Percentiles rank a stretch among this genome's conserved stretches.
phyloP scores from a whole-genome alignment of 73 alveolate species.

The Paramecium octaurelia region DNA sequence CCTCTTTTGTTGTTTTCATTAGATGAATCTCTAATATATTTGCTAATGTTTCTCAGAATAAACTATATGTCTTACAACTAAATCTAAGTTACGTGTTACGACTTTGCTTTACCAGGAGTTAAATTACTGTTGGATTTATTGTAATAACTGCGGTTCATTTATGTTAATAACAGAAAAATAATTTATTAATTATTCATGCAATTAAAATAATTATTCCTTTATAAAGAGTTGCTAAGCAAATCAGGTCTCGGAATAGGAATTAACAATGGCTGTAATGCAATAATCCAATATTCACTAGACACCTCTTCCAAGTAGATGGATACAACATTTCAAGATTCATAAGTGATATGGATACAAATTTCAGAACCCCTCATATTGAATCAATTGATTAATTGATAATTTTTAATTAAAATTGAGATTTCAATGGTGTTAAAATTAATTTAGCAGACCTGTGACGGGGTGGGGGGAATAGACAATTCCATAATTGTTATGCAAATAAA shows the following conservation, averaged over 20 bases:
- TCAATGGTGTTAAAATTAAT: background rate
- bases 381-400: background rate
- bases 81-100: background rate
- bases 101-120: background rate
- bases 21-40: background rate
- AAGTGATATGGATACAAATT: too few species aligned
- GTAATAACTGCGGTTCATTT: constrained; percentile 25
- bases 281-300: too few species aligned
- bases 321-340: too few species aligned
- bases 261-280: too few species aligned
- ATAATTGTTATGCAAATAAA: background rate
- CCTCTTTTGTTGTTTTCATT: background rate
- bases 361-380: background rate
- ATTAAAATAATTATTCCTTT: background rate
- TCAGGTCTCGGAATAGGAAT: too few species aligned
- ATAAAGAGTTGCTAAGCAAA: background rate
- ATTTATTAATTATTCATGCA: background rate
- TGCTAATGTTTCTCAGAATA: background rate
- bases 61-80: background rate
- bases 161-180: constrained; percentile 8
- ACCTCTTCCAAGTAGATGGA: too few species aligned
- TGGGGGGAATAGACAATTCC: background rate
- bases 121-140: background rate
- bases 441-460: background rate
- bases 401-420: background rate